Conservation (phyloP, 2,329 filamentous ascomycete genomes). For the Neopestalotiopsis clavispora region DNA sequence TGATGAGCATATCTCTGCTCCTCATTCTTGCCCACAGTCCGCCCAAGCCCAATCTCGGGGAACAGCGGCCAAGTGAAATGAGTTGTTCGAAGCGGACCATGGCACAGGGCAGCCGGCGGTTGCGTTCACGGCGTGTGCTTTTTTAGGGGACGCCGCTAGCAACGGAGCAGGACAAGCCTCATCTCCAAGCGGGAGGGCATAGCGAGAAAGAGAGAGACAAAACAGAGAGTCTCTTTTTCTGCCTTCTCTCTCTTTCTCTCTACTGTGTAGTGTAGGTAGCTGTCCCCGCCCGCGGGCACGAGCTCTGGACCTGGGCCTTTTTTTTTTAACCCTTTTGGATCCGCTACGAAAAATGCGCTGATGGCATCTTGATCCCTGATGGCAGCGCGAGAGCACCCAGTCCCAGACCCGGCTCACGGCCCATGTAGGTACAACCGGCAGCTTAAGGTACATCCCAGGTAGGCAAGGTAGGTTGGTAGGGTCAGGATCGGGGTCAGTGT, state of each 20-base stretch:
- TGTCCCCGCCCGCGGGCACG: background rate
- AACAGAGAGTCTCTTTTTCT: background rate
- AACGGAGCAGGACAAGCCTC: slow-evolving; percentile 8
- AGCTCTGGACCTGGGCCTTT: background rate
- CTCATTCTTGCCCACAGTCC: slow-evolving; percentile 2
- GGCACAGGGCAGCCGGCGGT: slow-evolving; percentile 14
- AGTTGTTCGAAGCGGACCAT: background rate
- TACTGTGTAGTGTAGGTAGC: background rate
- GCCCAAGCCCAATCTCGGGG: slow-evolving; percentile 6
- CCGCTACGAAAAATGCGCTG: background rate
- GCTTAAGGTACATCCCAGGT: background rate
- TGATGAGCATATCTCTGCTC: background rate
- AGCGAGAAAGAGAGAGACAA: background rate
- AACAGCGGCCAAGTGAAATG: slow-evolving; percentile 11
- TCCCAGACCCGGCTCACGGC: background rate
- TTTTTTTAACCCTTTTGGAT: background rate
- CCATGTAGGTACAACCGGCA: background rate
- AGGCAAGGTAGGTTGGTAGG: too few relatives aligned
- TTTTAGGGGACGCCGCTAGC: slow-evolving; percentile 13
- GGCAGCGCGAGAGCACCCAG: background rate
- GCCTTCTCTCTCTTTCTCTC: background rate
- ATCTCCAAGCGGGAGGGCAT: slow-evolving; percentile 8
- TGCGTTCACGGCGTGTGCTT: slow-evolving; percentile 16
- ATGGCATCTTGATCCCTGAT: slow-evolving; percentile 1
- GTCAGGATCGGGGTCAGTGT: slow-evolving; percentile 4